Base-by-base conservation (phyloP, 2,329 filamentous ascomycete species). In the Immersiporthe knoxdaviesiana region DNA sequence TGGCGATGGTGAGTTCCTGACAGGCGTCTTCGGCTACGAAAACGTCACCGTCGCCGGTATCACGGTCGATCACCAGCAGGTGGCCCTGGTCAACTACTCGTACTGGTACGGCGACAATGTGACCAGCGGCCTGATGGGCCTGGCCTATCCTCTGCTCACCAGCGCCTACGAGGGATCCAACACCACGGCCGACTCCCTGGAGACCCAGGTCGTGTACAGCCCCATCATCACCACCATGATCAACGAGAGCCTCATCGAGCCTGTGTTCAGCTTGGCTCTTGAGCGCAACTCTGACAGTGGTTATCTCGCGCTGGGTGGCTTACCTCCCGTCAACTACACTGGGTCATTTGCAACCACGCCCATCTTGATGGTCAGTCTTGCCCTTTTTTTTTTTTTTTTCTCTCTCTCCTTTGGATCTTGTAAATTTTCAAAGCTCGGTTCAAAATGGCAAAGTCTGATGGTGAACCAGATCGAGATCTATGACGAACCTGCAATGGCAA, bases 221-320 rank as follows among this genome's bases (percentile, higher is more conserved):
- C 83, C 85, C 0, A 73, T 87, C n/a, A 81, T 88, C 72, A 83
- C 79, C 10, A 83, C 78, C 47, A 83, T 87, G 81, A 82, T 80
- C 72, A 76, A 80, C 65, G 74, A 82, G 39, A 78, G 80, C 30
- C 73, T 81, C 16, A 80, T 83, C 10, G 73, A 79, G 0, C 80
- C 84, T 0, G 73, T 84, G 12, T 87, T 86, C 78, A 83, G 80
- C 72, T 75, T 87, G n/a, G 83, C 82, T 0, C 76, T 87, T 27
- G 76, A 79, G 10, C 76, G 81, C 16, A 75, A 75, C n/a, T 66
- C 74, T 1, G 72, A 74, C 12, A 81, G 80, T 10, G 84, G 84
- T 1, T 82, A 83, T 47, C 75, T 87, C 3, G 81, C 83, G 0
- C 76, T 87, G 0, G 84, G 85, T 3, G 84, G 83, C 12, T 76